A percentile compares a stretch with the other conserved stretches of the same genome.
These are phyloP conservation scores for Immersiella caudata DNA, from an alignment of 495 filamentous ascomycete species.

Conservation along the genomic window DNA sequence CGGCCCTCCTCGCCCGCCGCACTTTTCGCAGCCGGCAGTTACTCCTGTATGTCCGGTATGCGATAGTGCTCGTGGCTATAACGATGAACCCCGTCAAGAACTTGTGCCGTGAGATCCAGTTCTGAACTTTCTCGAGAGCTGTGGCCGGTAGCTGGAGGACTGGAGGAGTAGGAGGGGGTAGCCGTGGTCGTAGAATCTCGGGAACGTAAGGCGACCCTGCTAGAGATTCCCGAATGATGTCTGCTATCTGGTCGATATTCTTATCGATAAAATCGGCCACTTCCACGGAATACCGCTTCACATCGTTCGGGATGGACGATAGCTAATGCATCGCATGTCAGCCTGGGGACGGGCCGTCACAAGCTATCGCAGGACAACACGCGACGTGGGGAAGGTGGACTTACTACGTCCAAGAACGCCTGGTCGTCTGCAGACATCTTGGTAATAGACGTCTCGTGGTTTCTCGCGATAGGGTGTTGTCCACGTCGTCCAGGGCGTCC, in stretches of 20 bases:
- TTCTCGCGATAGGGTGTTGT: background rate
- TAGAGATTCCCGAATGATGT: slow-evolving; percentile 62
- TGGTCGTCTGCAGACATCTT: slow-evolving; percentile 65
- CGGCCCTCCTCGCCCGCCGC: slow-evolving; percentile 72
- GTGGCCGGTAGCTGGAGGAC: slow-evolving; percentile 39
- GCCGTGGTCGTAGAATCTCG: slow-evolving; percentile 63
- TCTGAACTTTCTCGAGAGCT: slow-evolving; percentile 42
- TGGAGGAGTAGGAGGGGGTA: slow-evolving; percentile 50
- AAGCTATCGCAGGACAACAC: background rate
- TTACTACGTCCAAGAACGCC: slow-evolving; percentile 63
- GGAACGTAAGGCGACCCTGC: slow-evolving; percentile 70
- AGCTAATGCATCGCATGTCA: slow-evolving; percentile 51
- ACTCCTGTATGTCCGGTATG: slow-evolving; percentile 65
- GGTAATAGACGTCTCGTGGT: background rate
- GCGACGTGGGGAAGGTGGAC: slow-evolving; percentile 25
- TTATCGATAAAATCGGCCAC: slow-evolving; percentile 78
- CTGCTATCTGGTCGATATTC: slow-evolving; percentile 71
- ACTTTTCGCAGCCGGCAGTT: slow-evolving; percentile 63
- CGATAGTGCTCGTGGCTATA: slow-evolving; percentile 67
- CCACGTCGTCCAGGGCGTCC: background rate
- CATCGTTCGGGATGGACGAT: slow-evolving; percentile 69
- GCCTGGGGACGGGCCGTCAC: background rate
- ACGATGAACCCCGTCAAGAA: slow-evolving; percentile 68
- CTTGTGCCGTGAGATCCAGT: slow-evolving; percentile 72
- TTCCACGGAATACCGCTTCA: slow-evolving; percentile 45